Percentiles rank a stretch among this genome's conserved stretches.
Conservation (phyloP, 1,139 yeast species). For the Geotrichum histeridarum region DNA sequence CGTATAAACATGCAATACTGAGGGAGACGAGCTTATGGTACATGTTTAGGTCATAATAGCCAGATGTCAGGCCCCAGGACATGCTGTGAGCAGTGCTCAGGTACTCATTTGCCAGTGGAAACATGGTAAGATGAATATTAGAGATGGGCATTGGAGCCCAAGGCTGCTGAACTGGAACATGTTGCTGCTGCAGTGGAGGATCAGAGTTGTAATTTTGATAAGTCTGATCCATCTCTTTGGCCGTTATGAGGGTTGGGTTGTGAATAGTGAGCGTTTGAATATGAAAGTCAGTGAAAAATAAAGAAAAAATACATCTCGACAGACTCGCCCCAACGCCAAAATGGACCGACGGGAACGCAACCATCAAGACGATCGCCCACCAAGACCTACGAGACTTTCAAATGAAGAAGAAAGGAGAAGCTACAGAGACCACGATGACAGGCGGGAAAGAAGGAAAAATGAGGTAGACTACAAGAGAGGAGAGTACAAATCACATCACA, state of each 20-base stretch:
- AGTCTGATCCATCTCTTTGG: slow-evolving; percentile 1
- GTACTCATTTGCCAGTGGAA: slow-evolving; percentile 18
- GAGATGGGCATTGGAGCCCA: slow-evolving; percentile 3
- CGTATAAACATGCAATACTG: slow-evolving; percentile 12
- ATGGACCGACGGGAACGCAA: not conserved
- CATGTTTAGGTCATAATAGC: slow-evolving; percentile 8
- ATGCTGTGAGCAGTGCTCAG: slow-evolving; percentile 14
- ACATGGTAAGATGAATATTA: slow-evolving; percentile 16
- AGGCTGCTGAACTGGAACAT: not conserved
- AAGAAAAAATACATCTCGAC: not conserved
- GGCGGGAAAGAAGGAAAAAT: not conserved
- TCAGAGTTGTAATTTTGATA: not conserved
- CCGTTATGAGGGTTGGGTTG: not conserved
- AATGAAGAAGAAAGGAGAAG: not conserved
- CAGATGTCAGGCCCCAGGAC: slow-evolving; percentile 18
- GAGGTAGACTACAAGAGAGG: not conserved
- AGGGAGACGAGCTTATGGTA: slow-evolving; percentile 15
- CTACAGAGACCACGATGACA: not conserved
- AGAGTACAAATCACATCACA: not conserved
- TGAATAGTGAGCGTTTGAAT: not conserved
- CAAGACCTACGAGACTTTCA: not conserved
- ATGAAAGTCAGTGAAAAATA: not conserved
- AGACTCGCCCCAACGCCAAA: not conserved
- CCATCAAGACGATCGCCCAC: not conserved
- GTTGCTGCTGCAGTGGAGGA: not conserved